A percentile compares a stretch with the other conserved stretches of the same genome.
These are phyloP conservation scores for Colletotrichum sojae DNA, from an alignment of 2,329 filamentous ascomycete genomes.

Conservation along the genomic window DNA sequence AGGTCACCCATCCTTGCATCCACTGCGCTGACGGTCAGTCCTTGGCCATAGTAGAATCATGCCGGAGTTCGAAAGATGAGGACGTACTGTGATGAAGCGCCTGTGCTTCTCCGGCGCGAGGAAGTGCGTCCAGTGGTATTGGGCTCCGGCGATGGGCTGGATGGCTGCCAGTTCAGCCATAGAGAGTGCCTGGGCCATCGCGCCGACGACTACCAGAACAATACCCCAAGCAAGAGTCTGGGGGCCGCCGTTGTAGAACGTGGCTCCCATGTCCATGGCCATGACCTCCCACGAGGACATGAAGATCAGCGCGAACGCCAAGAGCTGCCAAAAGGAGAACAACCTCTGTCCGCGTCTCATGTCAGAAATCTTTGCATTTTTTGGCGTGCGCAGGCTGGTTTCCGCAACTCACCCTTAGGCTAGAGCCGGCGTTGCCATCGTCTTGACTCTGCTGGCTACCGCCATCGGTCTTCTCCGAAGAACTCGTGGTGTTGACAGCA, in stretches of 20 bases:
- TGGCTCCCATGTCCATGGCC: constrained; percentile 40
- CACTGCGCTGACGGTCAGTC: constrained; percentile 3
- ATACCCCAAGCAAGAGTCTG: constrained; percentile 39
- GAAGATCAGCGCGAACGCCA: constrained; percentile 37
- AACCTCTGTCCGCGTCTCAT: constrained; percentile 7
- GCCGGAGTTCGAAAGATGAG: neutral
- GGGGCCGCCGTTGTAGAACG: constrained; percentile 34
- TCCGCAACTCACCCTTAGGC: constrained; percentile 12
- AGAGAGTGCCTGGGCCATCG: constrained; percentile 35
- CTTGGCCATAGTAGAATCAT: too few species aligned
- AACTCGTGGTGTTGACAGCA: constrained; percentile 31
- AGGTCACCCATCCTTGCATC: constrained; percentile 40
- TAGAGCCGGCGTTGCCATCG: constrained; percentile 22
- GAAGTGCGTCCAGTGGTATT: constrained; percentile 44
- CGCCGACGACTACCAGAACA: constrained; percentile 33
- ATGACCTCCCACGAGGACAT: constrained; percentile 40
- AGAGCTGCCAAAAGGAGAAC: constrained; percentile 35
- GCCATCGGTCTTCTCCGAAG: constrained; percentile 22
- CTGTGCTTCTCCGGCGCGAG: constrained; percentile 34
- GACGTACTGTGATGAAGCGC: constrained; percentile 33
- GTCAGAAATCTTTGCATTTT: neutral
- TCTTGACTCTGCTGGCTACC: neutral
- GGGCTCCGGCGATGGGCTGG: constrained; percentile 44
- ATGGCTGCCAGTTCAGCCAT: constrained; percentile 45
- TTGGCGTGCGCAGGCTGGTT: neutral